A percentile compares a stretch with the other conserved stretches of the same genome.
phyloP scores from a whole-genome alignment of 2,329 filamentous ascomycete species.

The Cercospora sesami region DNA sequence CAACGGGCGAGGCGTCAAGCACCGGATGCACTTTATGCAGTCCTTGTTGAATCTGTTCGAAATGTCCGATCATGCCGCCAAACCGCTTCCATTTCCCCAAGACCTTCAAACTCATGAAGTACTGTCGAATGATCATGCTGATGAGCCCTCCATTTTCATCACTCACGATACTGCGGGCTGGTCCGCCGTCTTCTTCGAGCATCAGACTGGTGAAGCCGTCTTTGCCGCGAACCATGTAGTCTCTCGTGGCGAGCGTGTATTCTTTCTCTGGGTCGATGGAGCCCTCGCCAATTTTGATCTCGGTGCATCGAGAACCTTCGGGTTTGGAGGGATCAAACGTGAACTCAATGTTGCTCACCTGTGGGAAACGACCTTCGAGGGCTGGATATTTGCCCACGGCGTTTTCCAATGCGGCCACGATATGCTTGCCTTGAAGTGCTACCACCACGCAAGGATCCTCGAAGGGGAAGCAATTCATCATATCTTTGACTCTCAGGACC shows the following conservation, averaged over 20 bases:
- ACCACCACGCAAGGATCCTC: conserved; percentile 85
- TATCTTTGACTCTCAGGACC: conserved; percentile 65
- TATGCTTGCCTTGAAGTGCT: conserved; percentile 67
- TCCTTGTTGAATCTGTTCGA: conserved; percentile 63
- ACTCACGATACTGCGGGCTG: conserved; percentile 73
- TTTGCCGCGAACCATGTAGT: conserved; percentile 79
- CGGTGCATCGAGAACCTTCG: conserved; percentile 63
- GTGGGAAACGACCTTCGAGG: conserved; percentile 78
- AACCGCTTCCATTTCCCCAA: conserved; percentile 77
- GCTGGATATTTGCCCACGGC: conserved; percentile 77
- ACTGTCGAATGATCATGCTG: conserved; percentile 82
- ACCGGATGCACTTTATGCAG: conserved; percentile 55
- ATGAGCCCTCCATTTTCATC: conserved; percentile 88
- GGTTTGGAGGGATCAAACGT: conserved; percentile 66
- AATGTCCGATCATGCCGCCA: conserved; percentile 65
- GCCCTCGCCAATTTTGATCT: conserved; percentile 60
- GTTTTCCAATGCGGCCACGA: conserved; percentile 82
- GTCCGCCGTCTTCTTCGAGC: conserved; percentile 72
- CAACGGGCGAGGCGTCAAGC: conserved; percentile 28
- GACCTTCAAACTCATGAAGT: conserved; percentile 83
- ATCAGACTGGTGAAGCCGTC: conserved; percentile 79
- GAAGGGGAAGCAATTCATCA: conserved; percentile 68
- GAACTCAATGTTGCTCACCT: conserved; percentile 81
- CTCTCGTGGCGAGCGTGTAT: conserved; percentile 76
- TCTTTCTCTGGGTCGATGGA: conserved; percentile 62